Percentiles rank a stretch among this genome's conserved stretches.
These are phyloP conservation scores for Mortierella sp. DNA, from an alignment of 371 early-diverging fungal species.

Conservation along the genomic window DNA sequence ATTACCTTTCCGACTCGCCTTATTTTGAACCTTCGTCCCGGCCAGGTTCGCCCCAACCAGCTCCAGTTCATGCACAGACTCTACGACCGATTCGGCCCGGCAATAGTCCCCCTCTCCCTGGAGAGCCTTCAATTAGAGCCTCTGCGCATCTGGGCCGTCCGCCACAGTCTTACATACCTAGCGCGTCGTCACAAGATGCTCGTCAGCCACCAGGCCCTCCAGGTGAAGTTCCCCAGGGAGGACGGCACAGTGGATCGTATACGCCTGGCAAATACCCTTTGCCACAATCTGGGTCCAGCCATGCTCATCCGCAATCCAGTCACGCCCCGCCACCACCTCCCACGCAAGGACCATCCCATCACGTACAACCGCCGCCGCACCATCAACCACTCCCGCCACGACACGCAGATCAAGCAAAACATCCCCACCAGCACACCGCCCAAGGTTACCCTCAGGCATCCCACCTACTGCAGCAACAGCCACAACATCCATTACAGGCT, in stretches of 20 bases:
- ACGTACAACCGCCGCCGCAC: neutral
- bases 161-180: no score
- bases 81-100: no score
- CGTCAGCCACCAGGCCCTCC: no score
- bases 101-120: no score
- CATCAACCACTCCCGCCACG: conserved; percentile 3
- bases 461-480: conserved; percentile 8
- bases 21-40: conserved; percentile 17
- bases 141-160: no score
- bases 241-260: conserved; percentile 8
- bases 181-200: no score
- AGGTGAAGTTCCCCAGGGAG: neutral
- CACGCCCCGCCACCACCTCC: neutral
- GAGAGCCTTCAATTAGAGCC: no score
- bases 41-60: neutral
- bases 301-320: neutral
- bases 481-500: conserved; percentile 14
- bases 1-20: conserved; percentile 9
- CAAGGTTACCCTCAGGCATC: conserved; percentile 9
- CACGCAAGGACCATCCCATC: no score
- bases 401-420: neutral
- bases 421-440: neutral
- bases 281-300: neutral
- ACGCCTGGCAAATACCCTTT: neutral
- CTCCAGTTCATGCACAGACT: no score